These are phyloP conservation scores for Pichia manshurica DNA, from an alignment of 805 yeast species.

Conservation along the genomic window DNA sequence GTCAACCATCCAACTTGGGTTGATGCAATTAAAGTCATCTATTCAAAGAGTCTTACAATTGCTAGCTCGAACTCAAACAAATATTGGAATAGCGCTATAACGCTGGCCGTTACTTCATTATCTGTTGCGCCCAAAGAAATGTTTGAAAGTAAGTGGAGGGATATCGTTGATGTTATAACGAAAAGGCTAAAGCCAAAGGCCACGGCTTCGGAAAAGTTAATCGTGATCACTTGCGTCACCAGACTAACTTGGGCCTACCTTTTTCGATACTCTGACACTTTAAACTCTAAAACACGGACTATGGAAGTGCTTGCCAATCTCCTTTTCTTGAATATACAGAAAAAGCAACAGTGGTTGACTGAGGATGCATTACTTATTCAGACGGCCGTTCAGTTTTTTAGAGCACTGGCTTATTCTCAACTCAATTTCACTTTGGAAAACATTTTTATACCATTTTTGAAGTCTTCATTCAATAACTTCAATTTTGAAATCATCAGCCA, in stretches of 20 bases:
- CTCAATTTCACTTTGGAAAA: conserved; percentile 76
- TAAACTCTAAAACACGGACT: conserved; percentile 79
- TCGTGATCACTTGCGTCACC: conserved; percentile 58
- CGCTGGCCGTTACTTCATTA: conserved; percentile 64
- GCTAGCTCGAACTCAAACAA: conserved; percentile 38
- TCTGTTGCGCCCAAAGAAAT: conserved; percentile 76
- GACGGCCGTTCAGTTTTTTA: conserved; percentile 65
- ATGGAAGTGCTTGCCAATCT: conserved; percentile 60
- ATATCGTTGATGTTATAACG: conserved; percentile 56
- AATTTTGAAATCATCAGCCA: conserved; percentile 57
- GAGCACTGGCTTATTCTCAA: conserved; percentile 74
- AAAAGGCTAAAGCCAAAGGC: conserved; percentile 59
- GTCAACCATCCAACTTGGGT: conserved; percentile 96
- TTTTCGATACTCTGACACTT: conserved; percentile 79
- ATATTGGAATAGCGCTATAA: conserved; percentile 64
- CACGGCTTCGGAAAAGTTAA: conserved; percentile 43
- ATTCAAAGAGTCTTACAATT: conserved; percentile 40
- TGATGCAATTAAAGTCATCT: conserved; percentile 64
- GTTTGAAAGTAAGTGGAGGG: conserved; percentile 68
- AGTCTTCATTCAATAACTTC: conserved; percentile 51
- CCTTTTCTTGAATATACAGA: conserved; percentile 41
- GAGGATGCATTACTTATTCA: conserved; percentile 56
- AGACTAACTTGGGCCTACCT: conserved; percentile 86
- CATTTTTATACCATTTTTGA: conserved; percentile 64
- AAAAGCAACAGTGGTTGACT: conserved; percentile 72